Evolutionary conservation across 1,284 basidiomycete species (phyloP), one percentile per base, ranked within the genome.

Genomic region (Fomes fomentarius): DNA sequence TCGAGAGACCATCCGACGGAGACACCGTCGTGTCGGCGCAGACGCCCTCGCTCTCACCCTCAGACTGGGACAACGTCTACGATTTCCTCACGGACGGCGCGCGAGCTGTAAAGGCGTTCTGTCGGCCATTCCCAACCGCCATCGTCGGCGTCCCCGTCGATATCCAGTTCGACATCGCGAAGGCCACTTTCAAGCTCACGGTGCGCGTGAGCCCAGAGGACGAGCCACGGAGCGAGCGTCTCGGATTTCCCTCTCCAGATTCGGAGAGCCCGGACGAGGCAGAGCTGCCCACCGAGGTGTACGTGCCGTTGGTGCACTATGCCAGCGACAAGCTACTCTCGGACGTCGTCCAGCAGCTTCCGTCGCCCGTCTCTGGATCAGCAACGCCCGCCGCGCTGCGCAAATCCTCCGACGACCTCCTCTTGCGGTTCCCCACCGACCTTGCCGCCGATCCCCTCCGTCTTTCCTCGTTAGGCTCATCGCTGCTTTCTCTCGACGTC

Each of bases 301-400:
- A 83, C 68, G 69, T 97, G 0, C 95, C 95, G 1, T 78, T 93
- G 48, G 84, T 96, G n/a, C 94, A 97, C 70, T 98, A 86, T 66
- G 94, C 92, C 4, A 76, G 76, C 11, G 74, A 77, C 14, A 66
- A 65, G 24, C 66, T 74, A 40, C 66, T 79, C 63, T 19, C 64
- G 53, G 40, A 63, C 62, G 21, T n/a, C n/a, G n/a, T 42, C 8
- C 35, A 54, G 47, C 39, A 53, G 34, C 41, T 60, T 21, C 58
- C 59, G 37, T 56, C 56, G 3, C 42, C 57, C 12, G 30, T 50
- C n/a, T 60, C 63, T 26, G 30, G 52, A 21, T 43, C 35, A 21
- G 14, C 44, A 9, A 51, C 57, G 5, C 56, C 53, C 11, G 34
- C 37, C n/a, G 43, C 46, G 12, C 14, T 46, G n/a, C 58, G 58